Evolutionary conservation across 129 eudicot genomes (phyloP), one percentile per base, ranked within the genome.

Genomic region (Saposhnikovia divaricata): DNA sequence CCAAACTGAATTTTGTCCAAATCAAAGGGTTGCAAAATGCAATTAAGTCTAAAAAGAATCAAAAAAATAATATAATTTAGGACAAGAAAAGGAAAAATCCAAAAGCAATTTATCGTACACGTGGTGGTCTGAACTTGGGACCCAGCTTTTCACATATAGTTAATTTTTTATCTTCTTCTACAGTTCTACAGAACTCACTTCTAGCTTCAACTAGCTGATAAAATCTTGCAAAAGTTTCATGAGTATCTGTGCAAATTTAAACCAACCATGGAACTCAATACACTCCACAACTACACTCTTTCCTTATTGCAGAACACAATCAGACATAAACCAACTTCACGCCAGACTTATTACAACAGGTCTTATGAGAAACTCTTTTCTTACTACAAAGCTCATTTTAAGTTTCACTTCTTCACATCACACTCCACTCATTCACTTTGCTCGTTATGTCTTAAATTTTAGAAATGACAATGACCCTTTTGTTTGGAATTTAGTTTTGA

Each of bases 261-360:
- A 44, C 48, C 88, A 84, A 23, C 80, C 85, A 80, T 87, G 90
- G 84, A 82, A 76, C 57, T 84, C 85, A 4, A 37, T 78, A 2
- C 47, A 53, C 45, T 83, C 90, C 44, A 72, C 87, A 13, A 39
- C 82, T 38, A 40, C 77, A 57, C 45, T 79, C 74, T 76, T 82
- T 47, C 80, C 79, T 2, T 47, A 82, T 45, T 82, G 88, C 84
- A 87, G 43, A 77, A 84, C 90, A 45, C 79, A 78, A 79, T 59
- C 45, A n/a, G 88, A 87, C 16, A 72, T 87, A 3, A 73, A 82
- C 31, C 88, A 87, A 68, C 61, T 87, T 5, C 90, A 87, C 51
- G 86, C 88, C 16, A 81, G 82, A 65, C 55, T 87, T 38, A 77
- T 87, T 19, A 84, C 88, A 15, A 82, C 90, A 4, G 87, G 88